A percentile compares a stretch with the other conserved stretches of the same genome.
Conservation (phyloP, 148 eudicot genomes). For the Chenopodium quinoa region DNA sequence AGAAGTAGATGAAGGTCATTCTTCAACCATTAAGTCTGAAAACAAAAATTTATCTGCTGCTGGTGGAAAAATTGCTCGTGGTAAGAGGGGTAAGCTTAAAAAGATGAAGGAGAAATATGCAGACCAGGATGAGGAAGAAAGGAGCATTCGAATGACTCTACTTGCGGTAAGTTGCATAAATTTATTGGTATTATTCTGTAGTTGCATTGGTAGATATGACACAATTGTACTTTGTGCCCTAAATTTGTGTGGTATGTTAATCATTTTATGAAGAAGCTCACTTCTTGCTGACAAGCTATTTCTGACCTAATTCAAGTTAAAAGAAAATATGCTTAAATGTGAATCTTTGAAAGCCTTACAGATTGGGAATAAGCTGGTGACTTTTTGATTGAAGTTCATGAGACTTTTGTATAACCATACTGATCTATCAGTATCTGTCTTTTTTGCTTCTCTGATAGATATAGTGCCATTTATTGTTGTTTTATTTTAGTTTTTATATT, state of each 20-base stretch:
- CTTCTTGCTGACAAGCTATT: background rate
- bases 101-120: slow-evolving; percentile 98
- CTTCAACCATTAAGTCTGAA: slow-evolving; percentile 38
- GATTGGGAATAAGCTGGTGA: background rate
- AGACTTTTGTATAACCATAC: background rate
- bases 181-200: background rate
- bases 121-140: slow-evolving; percentile 95
- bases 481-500: too few relatives aligned
- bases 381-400: background rate
- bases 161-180: slow-evolving; percentile 67
- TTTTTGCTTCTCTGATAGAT: background rate
- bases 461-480: background rate
- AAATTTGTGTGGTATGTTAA: background rate
- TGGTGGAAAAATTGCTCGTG: slow-evolving; percentile 77
- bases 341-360: background rate
- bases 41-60: slow-evolving; percentile 39
- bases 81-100: slow-evolving; percentile 90
- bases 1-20: slow-evolving; percentile 34
- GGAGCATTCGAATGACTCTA: slow-evolving; percentile 87
- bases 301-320: too few relatives aligned
- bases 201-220: slow-evolving; percentile 10
- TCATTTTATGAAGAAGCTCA: background rate
- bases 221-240: background rate
- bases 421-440: background rate
- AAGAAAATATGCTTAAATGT: background rate